Evolutionary conservation across 1,284 basidiomycete genomes (phyloP), one percentile per base, ranked within the genome.

Genomic region (Puccinia coronata): DNA sequence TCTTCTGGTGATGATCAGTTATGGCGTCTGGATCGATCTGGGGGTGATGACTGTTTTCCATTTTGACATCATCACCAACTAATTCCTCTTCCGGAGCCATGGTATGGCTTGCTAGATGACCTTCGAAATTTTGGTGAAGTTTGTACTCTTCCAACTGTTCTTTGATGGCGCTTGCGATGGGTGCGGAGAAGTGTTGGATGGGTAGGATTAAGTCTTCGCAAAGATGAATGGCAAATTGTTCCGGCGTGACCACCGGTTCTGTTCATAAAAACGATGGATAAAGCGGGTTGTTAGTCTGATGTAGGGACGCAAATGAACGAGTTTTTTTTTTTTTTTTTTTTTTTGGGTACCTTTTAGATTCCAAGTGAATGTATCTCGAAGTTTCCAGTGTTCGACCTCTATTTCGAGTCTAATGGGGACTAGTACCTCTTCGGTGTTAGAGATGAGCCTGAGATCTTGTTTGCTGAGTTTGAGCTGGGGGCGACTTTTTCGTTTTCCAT

Each of bases 351-450:
- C 94, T 84, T 93, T 92, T 75, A 96, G 88, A 85, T 99, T 98
- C 96, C 96, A 99, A 49, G 96, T 91, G 86, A 99, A 98, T 0
- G 96, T 96, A 86, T 99, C 96, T 53, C 95, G 91, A 88, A 98
- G 91, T 87, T 92, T 93, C 86, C 93, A 92, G 85, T 94, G 92
- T 73, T 90, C 90, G 78, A 96, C 92, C 84, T 99, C 97, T 84
- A 98, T 91, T 86, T 99, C 97, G 73, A 99, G 88, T 28, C 96
- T 91, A 74, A 99, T 93, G 2, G 96, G 96, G 8, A 99, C 92
- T 51, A 98, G 90, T 84, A 91, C 89, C 85, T 96, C 95, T 11
- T 90, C 89, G 47, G 89, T 87, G 82, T 90, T 89, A 4, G 90
- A 90, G 47, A 91, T 89, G 67, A 90, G 88, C 20, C 88, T 85